Conservation (phyloP, 177 flowering plant genomes). For the Vitis hybrid region DNA sequence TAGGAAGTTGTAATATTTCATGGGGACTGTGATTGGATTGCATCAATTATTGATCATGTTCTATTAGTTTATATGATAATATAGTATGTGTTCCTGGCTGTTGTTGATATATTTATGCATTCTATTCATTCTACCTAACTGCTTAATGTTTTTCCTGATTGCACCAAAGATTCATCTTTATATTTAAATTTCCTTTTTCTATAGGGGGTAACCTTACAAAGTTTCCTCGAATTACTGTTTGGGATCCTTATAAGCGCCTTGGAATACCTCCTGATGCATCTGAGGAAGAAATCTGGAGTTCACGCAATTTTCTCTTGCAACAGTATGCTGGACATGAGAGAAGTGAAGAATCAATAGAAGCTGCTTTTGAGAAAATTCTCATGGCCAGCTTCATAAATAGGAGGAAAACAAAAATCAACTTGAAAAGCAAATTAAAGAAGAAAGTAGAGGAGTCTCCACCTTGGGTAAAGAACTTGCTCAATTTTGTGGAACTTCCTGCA, state of each 20-base stretch:
- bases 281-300: constrained; percentile 87
- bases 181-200: no score
- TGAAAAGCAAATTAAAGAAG: constrained; percentile 81
- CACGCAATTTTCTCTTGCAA: constrained; percentile 87
- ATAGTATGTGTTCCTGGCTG: no score
- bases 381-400: constrained; percentile 71
- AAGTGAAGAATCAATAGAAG: constrained; percentile 93
- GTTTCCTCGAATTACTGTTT: constrained; percentile 63
- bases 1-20: no score
- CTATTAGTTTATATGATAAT: no score
- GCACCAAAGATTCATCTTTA: no score
- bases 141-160: no score
- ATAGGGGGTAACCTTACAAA: constrained; percentile 44
- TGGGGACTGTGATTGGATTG: no score
- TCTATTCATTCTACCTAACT: no score
- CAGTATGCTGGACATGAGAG: constrained; percentile 87
- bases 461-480: constrained; percentile 74
- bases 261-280: constrained; percentile 79
- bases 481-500: constrained; percentile 79
- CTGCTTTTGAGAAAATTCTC: constrained; percentile 86
- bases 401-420: constrained; percentile 85
- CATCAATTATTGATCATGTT: no score
- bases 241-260: constrained; percentile 95
- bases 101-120: no score
- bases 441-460: constrained; percentile 94